A percentile compares a stretch with the other conserved stretches of the same genome.
Evolutionary conservation across 2,329 filamentous ascomycete species (phyloP).

Genomic region (Nothophaeocryptopus gaeumannii): DNA sequence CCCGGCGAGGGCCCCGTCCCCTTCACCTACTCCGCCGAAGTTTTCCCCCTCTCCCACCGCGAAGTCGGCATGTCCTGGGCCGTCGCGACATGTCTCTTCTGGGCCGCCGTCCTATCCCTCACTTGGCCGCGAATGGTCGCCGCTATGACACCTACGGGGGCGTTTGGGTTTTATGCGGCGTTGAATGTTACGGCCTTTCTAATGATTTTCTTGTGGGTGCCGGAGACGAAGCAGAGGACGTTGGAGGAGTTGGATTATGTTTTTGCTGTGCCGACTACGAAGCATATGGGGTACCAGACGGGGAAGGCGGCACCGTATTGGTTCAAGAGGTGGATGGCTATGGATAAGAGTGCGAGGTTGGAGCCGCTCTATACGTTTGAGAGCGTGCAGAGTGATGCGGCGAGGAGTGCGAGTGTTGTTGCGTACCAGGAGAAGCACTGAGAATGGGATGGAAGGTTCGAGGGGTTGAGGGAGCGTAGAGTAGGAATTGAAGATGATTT

Average conservation of each 20-base stretch:
- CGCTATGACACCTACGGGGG: slow-evolving; percentile 51
- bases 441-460: too few species aligned
- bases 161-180: slow-evolving; percentile 59
- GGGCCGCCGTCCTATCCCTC: slow-evolving; percentile 50
- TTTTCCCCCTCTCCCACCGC: slow-evolving; percentile 33
- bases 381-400: background rate
- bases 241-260: slow-evolving; percentile 49
- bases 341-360: background rate
- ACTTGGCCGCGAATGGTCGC: slow-evolving; percentile 49
- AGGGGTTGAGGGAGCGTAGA: too few species aligned
- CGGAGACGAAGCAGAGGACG: slow-evolving; percentile 46
- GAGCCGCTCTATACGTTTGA: background rate
- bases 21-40: slow-evolving; percentile 35
- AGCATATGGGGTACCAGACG: slow-evolving; percentile 6
- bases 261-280: slow-evolving; percentile 33
- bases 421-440: background rate
- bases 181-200: slow-evolving; percentile 60
- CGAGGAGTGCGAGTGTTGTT: background rate
- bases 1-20: slow-evolving; percentile 33
- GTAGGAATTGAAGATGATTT: too few species aligned
- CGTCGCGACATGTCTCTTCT: slow-evolving; percentile 37
- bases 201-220: slow-evolving; percentile 61
- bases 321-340: background rate
- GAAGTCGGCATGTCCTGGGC: slow-evolving; percentile 33
- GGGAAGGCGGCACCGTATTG: background rate